Evolutionary conservation across 371 early-diverging fungal species (phyloP).

Genomic region (Mucor saturninus): DNA sequence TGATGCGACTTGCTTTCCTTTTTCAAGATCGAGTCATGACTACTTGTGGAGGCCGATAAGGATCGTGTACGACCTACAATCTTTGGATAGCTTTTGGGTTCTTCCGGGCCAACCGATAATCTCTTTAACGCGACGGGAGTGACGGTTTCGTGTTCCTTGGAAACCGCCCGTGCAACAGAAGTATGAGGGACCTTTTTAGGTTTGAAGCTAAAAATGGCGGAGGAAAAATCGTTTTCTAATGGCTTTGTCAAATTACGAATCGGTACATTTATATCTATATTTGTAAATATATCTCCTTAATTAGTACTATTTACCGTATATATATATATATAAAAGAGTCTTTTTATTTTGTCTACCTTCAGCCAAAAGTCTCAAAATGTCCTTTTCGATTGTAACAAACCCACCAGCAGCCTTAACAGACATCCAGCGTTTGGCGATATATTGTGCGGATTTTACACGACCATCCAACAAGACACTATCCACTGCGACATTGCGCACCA

Average conservation of each 20-base stretch:
- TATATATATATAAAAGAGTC: too few species aligned
- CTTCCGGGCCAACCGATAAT: constrained; percentile 8
- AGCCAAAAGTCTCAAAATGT: constrained; percentile 35
- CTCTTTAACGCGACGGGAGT: not conserved
- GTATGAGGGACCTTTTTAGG: constrained; percentile 14
- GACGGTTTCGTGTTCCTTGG: not conserved
- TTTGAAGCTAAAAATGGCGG: constrained; percentile 31
- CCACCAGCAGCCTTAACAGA: constrained; percentile 44
- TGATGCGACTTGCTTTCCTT: not conserved
- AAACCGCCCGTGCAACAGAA: constrained; percentile 10
- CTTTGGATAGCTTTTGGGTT: not conserved
- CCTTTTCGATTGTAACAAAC: constrained; percentile 43
- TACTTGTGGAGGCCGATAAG: constrained; percentile 13
- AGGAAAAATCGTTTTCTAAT: constrained; percentile 26
- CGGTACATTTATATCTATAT: constrained; percentile 44
- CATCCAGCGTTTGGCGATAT: constrained; percentile 43
- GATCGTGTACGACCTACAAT: constrained; percentile 16
- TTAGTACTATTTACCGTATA: too few species aligned
- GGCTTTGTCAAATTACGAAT: constrained; percentile 39
- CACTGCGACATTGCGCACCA: constrained; percentile 46
- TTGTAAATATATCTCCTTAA: too few species aligned
- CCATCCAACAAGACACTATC: constrained; percentile 42
- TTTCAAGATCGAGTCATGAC: not conserved
- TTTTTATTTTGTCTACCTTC: constrained; percentile 39
- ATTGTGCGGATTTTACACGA: constrained; percentile 35